Conservation (phyloP, 805 yeast species). For the Teunomyces kruisii region DNA sequence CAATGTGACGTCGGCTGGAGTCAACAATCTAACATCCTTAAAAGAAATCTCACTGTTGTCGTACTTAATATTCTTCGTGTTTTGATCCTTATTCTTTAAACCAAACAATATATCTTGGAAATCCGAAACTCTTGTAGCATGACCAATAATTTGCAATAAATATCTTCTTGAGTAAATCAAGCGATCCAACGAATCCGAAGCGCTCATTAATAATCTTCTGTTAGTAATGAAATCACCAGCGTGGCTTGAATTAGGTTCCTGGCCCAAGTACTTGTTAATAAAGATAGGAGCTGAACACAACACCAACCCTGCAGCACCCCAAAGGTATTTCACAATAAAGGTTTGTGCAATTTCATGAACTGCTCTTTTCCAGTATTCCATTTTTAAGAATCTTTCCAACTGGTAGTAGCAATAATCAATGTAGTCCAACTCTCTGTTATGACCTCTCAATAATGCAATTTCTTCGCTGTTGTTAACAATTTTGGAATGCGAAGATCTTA, state of each 20-base stretch:
- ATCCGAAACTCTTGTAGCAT: conserved; percentile 69
- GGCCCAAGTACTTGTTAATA: conserved; percentile 53
- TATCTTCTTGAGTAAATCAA: conserved; percentile 82
- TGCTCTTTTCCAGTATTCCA: conserved; percentile 73
- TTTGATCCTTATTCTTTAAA: conserved; percentile 10
- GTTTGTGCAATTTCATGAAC: conserved; percentile 83
- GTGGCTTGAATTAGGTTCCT: conserved; percentile 41
- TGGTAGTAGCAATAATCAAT: conserved; percentile 81
- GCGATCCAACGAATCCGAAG: conserved; percentile 86
- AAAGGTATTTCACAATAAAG: conserved; percentile 83
- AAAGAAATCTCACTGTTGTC: conserved; percentile 63
- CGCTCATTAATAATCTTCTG: conserved; percentile 76
- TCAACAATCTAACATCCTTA: conserved; percentile 72
- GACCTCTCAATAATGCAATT: conserved; percentile 82
- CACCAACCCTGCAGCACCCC: conserved; percentile 94
- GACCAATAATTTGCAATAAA: conserved; percentile 80
- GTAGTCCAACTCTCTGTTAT: conserved; percentile 70
- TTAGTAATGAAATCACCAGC: conserved; percentile 89
- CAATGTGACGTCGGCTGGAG: conserved; percentile 79
- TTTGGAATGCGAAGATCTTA: conserved; percentile 79
- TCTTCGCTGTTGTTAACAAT: conserved; percentile 80
- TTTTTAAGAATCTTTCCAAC: conserved; percentile 71
- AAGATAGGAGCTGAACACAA: conserved; percentile 89
- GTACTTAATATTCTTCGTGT: conserved; percentile 24
- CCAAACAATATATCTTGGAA: conserved; percentile 64